phyloP scores from a whole-genome alignment of 2,329 filamentous ascomycete species.

The Arthrinium phaeospermum region DNA sequence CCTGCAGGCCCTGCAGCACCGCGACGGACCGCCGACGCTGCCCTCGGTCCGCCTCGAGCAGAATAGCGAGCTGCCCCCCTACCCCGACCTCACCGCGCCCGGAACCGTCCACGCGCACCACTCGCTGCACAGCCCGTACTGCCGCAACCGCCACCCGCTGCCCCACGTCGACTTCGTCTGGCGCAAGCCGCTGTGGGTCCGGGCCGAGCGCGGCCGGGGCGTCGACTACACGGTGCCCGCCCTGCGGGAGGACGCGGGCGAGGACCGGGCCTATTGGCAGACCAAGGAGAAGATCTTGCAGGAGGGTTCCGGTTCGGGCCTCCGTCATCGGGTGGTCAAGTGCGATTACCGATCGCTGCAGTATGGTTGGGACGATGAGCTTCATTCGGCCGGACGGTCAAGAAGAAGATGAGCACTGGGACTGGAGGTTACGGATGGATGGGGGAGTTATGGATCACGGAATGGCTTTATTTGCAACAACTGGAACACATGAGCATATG shows the following conservation, averaged over 20 bases:
- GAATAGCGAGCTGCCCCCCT: not conserved
- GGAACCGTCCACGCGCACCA: not conserved
- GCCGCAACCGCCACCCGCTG: no score
- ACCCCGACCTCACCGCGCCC: not conserved
- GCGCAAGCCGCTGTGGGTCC: not conserved
- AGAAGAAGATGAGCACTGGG: no score
- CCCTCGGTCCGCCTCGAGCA: not conserved
- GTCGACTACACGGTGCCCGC: not conserved
- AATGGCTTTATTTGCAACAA: no score
- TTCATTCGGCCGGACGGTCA: no score
- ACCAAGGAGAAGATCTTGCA: not conserved
- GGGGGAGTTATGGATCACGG: no score
- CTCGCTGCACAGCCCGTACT: not conserved
- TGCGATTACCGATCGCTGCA: no score
- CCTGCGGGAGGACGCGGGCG: not conserved
- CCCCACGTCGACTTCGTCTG: no score
- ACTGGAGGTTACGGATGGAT: no score
- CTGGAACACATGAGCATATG: no score
- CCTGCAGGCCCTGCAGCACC: not conserved
- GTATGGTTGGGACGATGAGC: no score
- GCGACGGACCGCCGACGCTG: not conserved
- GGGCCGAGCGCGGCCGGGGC: not conserved
- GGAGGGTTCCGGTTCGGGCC: no score
- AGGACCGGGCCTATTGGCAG: not conserved
- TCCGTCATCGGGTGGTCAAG: no score